Conservation (phyloP, 176 grass and related monocot species). For the Triticum dicoccoides region DNA sequence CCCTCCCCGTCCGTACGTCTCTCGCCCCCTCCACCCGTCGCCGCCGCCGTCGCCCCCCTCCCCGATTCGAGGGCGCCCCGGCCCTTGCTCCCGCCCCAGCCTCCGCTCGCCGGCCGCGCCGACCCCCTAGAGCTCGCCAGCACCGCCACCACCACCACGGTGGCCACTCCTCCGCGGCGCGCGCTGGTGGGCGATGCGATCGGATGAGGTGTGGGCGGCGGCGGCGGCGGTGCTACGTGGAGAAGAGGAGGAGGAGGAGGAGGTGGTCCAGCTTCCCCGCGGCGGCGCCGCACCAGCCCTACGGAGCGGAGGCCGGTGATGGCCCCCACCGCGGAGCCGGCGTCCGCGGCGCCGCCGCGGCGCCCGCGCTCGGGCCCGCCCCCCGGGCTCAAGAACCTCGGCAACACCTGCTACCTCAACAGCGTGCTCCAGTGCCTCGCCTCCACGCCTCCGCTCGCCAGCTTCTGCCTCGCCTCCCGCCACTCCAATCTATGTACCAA, state of each 20-base stretch:
- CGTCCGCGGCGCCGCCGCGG: constrained; percentile 33
- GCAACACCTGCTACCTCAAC: constrained; percentile 98
- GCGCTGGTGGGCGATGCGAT: constrained; percentile 60
- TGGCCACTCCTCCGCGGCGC: constrained; percentile 26
- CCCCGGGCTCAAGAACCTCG: constrained; percentile 84
- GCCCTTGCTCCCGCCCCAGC: background rate
- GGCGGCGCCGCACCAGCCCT: constrained; percentile 20
- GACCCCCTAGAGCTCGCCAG: constrained; percentile 8
- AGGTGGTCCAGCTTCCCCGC: constrained; percentile 7
- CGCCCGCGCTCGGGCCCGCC: constrained; percentile 61
- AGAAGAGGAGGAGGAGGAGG: constrained; percentile 44
- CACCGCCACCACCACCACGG: constrained; percentile 19
- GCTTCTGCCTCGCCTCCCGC: constrained; percentile 64
- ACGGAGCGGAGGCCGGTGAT: constrained; percentile 38
- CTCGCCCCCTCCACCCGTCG: background rate
- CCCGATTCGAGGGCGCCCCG: constrained; percentile 28
- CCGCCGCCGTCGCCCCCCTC: background rate
- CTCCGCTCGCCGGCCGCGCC: background rate
- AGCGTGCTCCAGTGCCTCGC: constrained; percentile 96
- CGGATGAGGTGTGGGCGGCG: constrained; percentile 65
- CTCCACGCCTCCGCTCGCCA: constrained; percentile 82
- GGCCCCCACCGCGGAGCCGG: constrained; percentile 46
- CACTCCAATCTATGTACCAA: constrained; percentile 84
- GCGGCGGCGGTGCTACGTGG: constrained; percentile 40
- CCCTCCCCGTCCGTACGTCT: background rate